Base-by-base conservation (phyloP, 345 rosid species). In the Streptanthus diversifolius region DNA sequence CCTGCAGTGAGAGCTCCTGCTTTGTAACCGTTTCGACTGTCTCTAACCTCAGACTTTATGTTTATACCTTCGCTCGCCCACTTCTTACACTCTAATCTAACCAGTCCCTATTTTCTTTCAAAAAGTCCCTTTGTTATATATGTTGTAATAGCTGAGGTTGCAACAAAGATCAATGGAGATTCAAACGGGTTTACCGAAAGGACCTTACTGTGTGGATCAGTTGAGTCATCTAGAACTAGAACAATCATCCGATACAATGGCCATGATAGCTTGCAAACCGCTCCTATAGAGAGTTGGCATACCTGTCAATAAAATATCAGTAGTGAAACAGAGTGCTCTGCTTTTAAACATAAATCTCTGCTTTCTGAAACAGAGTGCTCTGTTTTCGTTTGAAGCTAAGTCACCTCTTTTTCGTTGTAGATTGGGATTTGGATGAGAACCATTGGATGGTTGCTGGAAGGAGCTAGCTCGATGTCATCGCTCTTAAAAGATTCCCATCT, bases 201-300 rank as follows among this genome's bases (percentile, higher is more conserved):
- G 64, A 75, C 79, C 74, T 75, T 44, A 68, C 70, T 86, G 1
- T 82, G 52, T 30, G 66, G 83, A 67, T 90, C 97, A 0, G 97
- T 90, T 11, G 98, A 90, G 67, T 93, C 97, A 24, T 93, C 98
- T 0, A 88, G 98, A 1, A 88, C 93, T 90, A 90, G 98, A 75
- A 86, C 79, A 18, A 88, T 84, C 80, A 93, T 83, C 24, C 98
- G 81, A 68, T 90, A 89, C 3, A 83, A 76, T 7, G 97, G 98
- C 98, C 98, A 88, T 3, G 93, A 85, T 39, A 90, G 83, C 12
- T 96, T 91, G 51, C 96, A 92, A 22, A 93, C 96, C n/a, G 95
- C 95, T 74, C 96, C 82, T 25, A 92, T 92, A 3, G 93, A 88
- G 5, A 88, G 80, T 77, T 88, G 85, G 39, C 87, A 90, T 53